Base-by-base conservation (phyloP, 495 filamentous ascomycete species). In the Penicilliopsis zonata region DNA sequence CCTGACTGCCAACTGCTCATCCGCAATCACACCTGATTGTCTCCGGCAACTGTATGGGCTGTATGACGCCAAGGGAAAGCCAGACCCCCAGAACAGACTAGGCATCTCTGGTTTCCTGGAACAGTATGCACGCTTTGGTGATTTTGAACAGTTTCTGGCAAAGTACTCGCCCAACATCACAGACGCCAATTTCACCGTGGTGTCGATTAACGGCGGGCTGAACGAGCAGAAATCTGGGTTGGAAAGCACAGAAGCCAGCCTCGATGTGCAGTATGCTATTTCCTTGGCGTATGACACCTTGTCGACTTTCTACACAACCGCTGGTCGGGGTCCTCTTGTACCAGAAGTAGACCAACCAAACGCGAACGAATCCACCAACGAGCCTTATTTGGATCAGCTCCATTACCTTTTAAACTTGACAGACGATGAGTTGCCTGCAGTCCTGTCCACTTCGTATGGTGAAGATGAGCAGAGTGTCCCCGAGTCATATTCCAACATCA, bases 381-480 rank as follows among this genome's bases (percentile, higher is more conserved):
- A 93, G 61, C 85, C 85, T 0, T 93, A 86, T 46, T 65, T 94
- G 3, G 80, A 88, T 19, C 82, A 82, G 43, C 67, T 90, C 18
- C 69, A 74, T 13, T 81, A 77, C 42, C 53, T 94, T 4, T 53
- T 83, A 0, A 43, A 52, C 9, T 67, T 75, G 5, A 56, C 67
- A 1, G 74, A 84, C 35, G 49, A 57, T 0, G 63, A 80, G 18
- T 61, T 93, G 2, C 85, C 86, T 0, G 73, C 79, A 0, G 75
- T 83, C 4, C 58, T 93, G 7, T 72, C 74, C 6, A 84, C 80
- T 31, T 81, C 76, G 12, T 93, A 94, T 39, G 55, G 59, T 16
- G 61, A 65, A 40, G 31, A 53, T 3, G 61, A 63, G 31, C 59
- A 63, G 33, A 55, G 32, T 17, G 42, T 61, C 50, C 85, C 84